Evolutionary conservation across 2,329 filamentous ascomycete species (phyloP).

Genomic region (Alternaria metachromatica): DNA sequence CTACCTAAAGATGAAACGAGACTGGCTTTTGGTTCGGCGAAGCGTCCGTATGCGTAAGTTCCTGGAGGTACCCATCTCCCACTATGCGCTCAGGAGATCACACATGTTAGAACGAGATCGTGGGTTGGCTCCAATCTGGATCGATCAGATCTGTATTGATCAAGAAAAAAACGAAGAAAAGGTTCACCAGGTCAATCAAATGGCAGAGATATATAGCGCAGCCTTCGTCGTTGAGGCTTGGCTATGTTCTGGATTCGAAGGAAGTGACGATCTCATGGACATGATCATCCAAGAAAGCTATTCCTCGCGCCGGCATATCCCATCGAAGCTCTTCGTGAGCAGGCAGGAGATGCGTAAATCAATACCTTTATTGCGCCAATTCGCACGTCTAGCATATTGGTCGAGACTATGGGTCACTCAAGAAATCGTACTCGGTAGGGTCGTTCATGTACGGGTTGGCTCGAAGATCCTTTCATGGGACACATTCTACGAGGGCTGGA

Average conservation of each 20-base stretch:
- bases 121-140: not conserved
- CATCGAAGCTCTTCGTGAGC: no score
- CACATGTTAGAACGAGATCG: no score
- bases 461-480: not conserved
- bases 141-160: not conserved
- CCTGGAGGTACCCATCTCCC: no score
- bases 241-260: not conserved
- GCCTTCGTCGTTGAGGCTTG: not conserved
- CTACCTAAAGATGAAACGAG: accelerated
- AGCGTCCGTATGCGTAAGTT: no score
- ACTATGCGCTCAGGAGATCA: no score
- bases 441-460: not conserved
- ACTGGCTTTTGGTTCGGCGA: not conserved
- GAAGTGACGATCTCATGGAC: not conserved
- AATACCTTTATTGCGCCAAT: accelerated
- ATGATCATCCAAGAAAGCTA: not conserved
- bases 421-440: not conserved
- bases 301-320: no score
- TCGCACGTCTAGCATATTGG: not conserved
- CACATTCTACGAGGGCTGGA: not conserved
- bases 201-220: not conserved
- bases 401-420: not conserved
- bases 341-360: accelerated
- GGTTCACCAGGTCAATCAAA: not conserved
- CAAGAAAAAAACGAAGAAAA: not conserved